These are phyloP conservation scores for Tubosaeta sp. DNA, from an alignment of 768 basidiomycete species.

Conservation along the genomic window DNA sequence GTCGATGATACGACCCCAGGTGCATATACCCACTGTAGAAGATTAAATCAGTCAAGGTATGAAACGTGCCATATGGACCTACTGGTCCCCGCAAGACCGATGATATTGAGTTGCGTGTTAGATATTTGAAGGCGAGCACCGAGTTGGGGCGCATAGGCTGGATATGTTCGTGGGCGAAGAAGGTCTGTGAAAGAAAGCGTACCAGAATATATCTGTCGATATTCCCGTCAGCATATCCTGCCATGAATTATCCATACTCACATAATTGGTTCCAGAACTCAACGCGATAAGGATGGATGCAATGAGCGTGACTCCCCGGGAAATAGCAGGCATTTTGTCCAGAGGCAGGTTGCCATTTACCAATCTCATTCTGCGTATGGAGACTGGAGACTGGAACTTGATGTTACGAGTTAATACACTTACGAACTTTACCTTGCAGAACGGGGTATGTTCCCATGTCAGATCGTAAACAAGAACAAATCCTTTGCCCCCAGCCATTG, in stretches of 20 bases:
- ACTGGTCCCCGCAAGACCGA: constrained; percentile 80
- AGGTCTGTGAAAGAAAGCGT: not conserved
- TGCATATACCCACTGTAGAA: constrained; percentile 65
- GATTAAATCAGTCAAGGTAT: not conserved
- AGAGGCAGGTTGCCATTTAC: constrained; percentile 16
- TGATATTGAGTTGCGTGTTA: constrained; percentile 78
- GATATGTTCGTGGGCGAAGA: not conserved
- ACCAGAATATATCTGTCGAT: constrained; percentile 29
- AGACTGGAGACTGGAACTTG: too few relatives aligned
- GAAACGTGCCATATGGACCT: constrained; percentile 16
- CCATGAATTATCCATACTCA: constrained; percentile 32
- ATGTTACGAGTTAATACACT: too few relatives aligned
- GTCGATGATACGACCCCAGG: constrained; percentile 81
- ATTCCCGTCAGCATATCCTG: not conserved
- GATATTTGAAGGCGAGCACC: constrained; percentile 69
- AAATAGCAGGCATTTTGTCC: constrained; percentile 32
- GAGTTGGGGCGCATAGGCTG: constrained; percentile 86
- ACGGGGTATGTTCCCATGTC: too few relatives aligned
- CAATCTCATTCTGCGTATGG: constrained; percentile 6
- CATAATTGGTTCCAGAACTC: constrained; percentile 72
- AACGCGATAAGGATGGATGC: constrained; percentile 58
- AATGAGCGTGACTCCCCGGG: constrained; percentile 46
- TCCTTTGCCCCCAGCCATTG: too few relatives aligned
- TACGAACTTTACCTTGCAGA: too few relatives aligned
- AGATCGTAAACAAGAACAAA: too few relatives aligned